Conservation (phyloP, 2,329 filamentous ascomycete species). For the Rhynchosporium graminicola region DNA sequence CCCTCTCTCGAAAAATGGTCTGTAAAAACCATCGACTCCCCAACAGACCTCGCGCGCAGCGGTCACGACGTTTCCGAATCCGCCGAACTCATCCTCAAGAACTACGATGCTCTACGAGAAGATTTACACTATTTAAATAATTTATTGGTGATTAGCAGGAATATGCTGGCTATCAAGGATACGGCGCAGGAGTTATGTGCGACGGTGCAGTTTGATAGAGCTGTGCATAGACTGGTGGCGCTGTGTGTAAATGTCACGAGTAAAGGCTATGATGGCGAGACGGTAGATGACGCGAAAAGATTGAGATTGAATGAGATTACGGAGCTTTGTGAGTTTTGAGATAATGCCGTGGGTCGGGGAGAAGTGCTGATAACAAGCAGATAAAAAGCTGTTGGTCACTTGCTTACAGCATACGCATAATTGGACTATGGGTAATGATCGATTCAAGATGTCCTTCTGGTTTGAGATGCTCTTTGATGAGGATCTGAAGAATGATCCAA, state of each 20-base stretch:
- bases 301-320: conserved; percentile 62
- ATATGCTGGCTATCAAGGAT: conserved; percentile 64
- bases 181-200: conserved; percentile 67
- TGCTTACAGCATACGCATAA: conserved; percentile 68
- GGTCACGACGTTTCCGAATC: conserved; percentile 61
- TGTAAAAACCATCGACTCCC: conserved; percentile 53
- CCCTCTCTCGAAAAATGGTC: conserved; percentile 61
- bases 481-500: conserved; percentile 52
- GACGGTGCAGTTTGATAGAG: conserved; percentile 64
- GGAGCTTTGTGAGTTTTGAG: conserved; percentile 56
- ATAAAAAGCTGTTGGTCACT: conserved; percentile 67
- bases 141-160: conserved; percentile 66
- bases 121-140: conserved; percentile 65
- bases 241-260: conserved; percentile 67
- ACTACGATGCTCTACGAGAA: conserved; percentile 61
- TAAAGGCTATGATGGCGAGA: conserved; percentile 65
- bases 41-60: conserved; percentile 55
- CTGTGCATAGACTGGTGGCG: conserved; percentile 65
- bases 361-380: conserved; percentile 41
- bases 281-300: conserved; percentile 58
- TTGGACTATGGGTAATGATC: conserved; percentile 68
- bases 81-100: conserved; percentile 62
- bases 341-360: neutral
- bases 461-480: conserved; percentile 65
- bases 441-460: conserved; percentile 72